Percentiles rank a stretch among this genome's conserved stretches.
Evolutionary conservation across 2,329 filamentous ascomycete genomes (phyloP).

Genomic region (Ascosphaera pollenicola): DNA sequence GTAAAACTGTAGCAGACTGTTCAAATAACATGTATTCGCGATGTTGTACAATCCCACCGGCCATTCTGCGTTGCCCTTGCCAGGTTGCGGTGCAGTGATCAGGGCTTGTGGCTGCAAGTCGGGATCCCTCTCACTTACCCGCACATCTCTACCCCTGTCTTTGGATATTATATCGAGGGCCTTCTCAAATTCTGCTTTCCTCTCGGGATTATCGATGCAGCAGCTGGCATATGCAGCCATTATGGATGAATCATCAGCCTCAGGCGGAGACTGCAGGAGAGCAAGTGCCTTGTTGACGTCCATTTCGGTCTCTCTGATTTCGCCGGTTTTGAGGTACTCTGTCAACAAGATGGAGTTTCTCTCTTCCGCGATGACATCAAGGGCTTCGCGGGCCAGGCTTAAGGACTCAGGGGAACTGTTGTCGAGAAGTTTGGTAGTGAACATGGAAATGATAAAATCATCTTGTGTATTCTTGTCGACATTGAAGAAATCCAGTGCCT

Average conservation of each 20-base stretch:
- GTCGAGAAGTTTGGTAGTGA: constrained; percentile 32
- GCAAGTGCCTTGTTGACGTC: constrained; percentile 31
- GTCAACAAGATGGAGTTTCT: constrained; percentile 32
- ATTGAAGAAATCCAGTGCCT: constrained; percentile 40
- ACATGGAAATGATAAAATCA: constrained; percentile 36
- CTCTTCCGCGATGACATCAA: constrained; percentile 34
- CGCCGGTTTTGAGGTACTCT: constrained; percentile 30
- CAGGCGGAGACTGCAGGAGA: constrained; percentile 29
- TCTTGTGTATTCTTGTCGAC: constrained; percentile 28
- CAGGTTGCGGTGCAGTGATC: constrained; percentile 1
- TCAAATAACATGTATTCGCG: constrained; percentile 94
- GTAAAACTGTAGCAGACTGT: constrained; percentile 87
- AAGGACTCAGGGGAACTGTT: constrained; percentile 11
- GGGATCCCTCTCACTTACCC: too few relatives aligned
- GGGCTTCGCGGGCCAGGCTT: constrained; percentile 26
- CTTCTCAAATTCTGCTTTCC: constrained; percentile 22
- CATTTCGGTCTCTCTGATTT: constrained; percentile 29
- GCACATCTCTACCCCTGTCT: constrained; percentile 15
- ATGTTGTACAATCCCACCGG: constrained; percentile 84
- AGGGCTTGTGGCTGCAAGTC: constrained; percentile 8
- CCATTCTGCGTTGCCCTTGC: constrained; percentile 23
- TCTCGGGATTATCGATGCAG: constrained; percentile 23
- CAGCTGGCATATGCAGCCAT: constrained; percentile 26
- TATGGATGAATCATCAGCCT: constrained; percentile 28
- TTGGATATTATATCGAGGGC: constrained; percentile 26